These are phyloP conservation scores for Otatea glauca DNA, from an alignment of 176 grass and related monocot genomes.

Conservation along the genomic window DNA sequence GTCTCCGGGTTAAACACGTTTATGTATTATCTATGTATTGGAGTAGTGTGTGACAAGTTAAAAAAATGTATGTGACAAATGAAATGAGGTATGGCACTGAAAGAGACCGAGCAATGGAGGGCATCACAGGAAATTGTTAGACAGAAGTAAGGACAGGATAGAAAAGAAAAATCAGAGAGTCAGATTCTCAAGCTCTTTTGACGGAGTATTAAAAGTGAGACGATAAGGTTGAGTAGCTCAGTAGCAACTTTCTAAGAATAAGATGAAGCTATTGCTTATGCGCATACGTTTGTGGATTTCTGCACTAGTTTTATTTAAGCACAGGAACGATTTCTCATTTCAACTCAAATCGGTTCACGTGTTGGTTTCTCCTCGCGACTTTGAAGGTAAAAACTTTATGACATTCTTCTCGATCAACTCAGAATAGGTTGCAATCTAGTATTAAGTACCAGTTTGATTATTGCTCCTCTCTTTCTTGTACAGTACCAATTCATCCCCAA, in stretches of 20 bases:
- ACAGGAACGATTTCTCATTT: too few relatives aligned
- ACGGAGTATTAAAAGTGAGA: not conserved
- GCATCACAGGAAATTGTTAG: not conserved
- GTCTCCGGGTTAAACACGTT: too few relatives aligned
- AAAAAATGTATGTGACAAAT: not conserved
- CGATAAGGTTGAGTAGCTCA: slow-evolving; percentile 36
- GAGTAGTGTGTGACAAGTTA: not conserved
- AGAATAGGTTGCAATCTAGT: too few relatives aligned
- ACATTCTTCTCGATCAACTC: too few relatives aligned
- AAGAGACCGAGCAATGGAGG: not conserved
- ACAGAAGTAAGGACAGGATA: not conserved
- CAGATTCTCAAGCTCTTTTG: slow-evolving; percentile 25
- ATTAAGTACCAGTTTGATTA: too few relatives aligned
- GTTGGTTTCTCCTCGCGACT: too few relatives aligned
- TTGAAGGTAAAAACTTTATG: too few relatives aligned
- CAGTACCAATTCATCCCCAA: not conserved
- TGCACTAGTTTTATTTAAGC: too few relatives aligned
- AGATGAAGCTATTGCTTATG: too few relatives aligned
- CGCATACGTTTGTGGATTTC: not conserved
- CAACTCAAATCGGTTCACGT: too few relatives aligned
- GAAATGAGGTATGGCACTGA: not conserved
- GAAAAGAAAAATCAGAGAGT: slow-evolving; percentile 13
- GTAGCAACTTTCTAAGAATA: not conserved
- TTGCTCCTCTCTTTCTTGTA: not conserved
- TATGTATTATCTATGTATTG: too few relatives aligned